Evolutionary conservation across 768 basidiomycete species (phyloP).

Genomic region (Agaricus sinodeliciosus): DNA sequence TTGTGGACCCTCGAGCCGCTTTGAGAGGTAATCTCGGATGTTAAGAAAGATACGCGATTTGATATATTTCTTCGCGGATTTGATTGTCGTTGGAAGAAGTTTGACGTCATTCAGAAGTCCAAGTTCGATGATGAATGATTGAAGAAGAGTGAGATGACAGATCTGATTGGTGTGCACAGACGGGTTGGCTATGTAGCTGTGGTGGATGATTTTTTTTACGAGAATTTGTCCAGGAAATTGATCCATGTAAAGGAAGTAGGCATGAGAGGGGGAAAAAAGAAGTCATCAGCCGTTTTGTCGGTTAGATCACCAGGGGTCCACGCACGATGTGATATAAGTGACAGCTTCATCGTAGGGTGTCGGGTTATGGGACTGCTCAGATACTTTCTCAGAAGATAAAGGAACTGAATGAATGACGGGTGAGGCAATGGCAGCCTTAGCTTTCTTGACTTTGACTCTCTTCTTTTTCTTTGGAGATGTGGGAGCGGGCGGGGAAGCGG

Average conservation of each 20-base stretch:
- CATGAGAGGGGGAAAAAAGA: not conserved
- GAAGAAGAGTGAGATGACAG: slow-evolving; percentile 55
- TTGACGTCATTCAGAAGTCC: slow-evolving; percentile 42
- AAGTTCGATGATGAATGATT: slow-evolving; percentile 73
- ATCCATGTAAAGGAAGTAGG: not conserved
- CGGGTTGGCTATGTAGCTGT: slow-evolving; percentile 48
- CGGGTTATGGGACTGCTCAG: slow-evolving; percentile 18
- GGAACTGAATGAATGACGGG: slow-evolving; percentile 41
- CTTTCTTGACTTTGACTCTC: slow-evolving; percentile 13
- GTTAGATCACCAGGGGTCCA: slow-evolving; percentile 15
- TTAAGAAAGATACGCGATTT: slow-evolving; percentile 66
- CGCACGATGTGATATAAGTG: slow-evolving; percentile 55
- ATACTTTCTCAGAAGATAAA: slow-evolving; percentile 25
- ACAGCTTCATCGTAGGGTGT: slow-evolving; percentile 53
- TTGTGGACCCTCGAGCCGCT: slow-evolving; percentile 54
- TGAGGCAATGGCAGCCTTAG: slow-evolving; percentile 13
- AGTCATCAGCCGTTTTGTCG: slow-evolving; percentile 2
- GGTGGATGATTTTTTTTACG: not conserved
- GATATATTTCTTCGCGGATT: slow-evolving; percentile 60
- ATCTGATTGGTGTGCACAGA: slow-evolving; percentile 33
- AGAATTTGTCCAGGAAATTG: not conserved
- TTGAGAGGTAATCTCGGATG: slow-evolving; percentile 65
- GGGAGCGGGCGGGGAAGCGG: not conserved
- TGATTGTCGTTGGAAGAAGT: slow-evolving; percentile 49
- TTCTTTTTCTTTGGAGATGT: slow-evolving; percentile 11